Base-by-base conservation (phyloP, 2,329 filamentous ascomycete species). In the Colletotrichum sp. region DNA sequence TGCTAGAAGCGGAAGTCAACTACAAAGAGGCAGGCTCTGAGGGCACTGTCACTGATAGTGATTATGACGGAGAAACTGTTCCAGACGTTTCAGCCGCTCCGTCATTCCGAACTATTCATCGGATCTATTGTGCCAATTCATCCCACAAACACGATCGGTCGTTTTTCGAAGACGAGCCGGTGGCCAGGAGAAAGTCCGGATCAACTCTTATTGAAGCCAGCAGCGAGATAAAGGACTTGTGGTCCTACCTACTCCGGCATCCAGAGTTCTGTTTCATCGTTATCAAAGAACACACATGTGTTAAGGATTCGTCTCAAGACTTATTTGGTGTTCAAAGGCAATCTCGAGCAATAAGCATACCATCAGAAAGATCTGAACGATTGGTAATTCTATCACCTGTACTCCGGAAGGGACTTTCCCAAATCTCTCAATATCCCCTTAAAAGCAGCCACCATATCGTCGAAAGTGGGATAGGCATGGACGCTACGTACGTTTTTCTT, bases 11-110 rank as follows among this genome's bases (percentile, higher is more conserved):
- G 4, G 18, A 48, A n/a, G 3, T 48, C 18, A 48, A 4, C 1
- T 48, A 48, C 18, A 0, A 12, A 6, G 1, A 48, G 0, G 38
- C 38, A 0, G 18, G 2, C 3, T 48, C 38, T 1, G 18, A 43
- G 0, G 6, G 3, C 9, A 4, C 0, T 1, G 9, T 4, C 9
- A 48, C 18, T 0, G 38, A 6, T 1, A n/a, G 38, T 12, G 38
- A 43, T 3, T 43, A 0, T 3, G 38, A n/a, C 5, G 18, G 10
- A n/a, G 38, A 6, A 2, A n/a, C 3, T 18, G 9, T 0, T 3
- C 8, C 18, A 10, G 3, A 4, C 0, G 4, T 18, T 0, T 8
- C 16, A 3, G 38, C 38, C 5, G 3, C 18, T 6, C 38, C 9
- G 0, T 48, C 5, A 5, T 48, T n/a, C 3, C 9, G 6, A n/a